These are phyloP conservation scores for Kwoniella europaea DNA, from an alignment of 768 basidiomycete genomes.

Conservation along the genomic window DNA sequence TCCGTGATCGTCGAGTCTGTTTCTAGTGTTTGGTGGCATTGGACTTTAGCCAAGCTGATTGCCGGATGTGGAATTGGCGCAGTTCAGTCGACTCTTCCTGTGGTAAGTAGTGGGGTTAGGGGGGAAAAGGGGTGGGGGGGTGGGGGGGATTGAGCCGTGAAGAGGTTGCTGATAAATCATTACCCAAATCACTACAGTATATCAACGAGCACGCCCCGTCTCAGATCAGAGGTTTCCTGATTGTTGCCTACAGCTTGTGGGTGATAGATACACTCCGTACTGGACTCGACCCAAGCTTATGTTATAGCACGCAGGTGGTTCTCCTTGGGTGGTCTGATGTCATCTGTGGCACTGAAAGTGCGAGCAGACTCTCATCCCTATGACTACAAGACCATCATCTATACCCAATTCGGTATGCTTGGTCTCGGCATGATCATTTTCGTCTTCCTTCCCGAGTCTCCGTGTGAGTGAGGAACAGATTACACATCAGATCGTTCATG, in stretches of 20 bases:
- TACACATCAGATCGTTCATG: neutral
- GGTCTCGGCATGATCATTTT: constrained; percentile 32
- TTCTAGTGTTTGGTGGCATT: constrained; percentile 36
- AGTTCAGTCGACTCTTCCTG: constrained; percentile 39
- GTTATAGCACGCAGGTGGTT: constrained; percentile 27
- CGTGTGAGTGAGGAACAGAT: constrained; percentile 21
- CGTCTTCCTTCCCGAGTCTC: constrained; percentile 38
- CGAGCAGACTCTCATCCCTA: constrained; percentile 13
- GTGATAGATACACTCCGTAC: constrained; percentile 10
- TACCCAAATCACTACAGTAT: constrained; percentile 16
- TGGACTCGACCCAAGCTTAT: too few species aligned
- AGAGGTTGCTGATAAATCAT: too few species aligned
- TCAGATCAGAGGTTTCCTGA: constrained; percentile 40
- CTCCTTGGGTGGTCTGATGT: constrained; percentile 32
- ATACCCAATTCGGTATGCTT: constrained; percentile 45
- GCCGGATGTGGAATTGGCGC: constrained; percentile 39
- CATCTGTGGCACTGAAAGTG: constrained; percentile 26
- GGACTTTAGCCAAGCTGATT: constrained; percentile 39
- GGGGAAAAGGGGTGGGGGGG: too few species aligned
- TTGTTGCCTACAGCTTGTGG: constrained; percentile 38
- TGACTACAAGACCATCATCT: constrained; percentile 36
- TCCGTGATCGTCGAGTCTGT: constrained; percentile 39
- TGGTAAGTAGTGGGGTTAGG: constrained; percentile 21
- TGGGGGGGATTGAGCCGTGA: too few species aligned
- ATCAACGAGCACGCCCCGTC: constrained; percentile 44